A percentile compares a stretch with the other conserved stretches of the same genome.
These are phyloP conservation scores for Lavandula angustifolia DNA, from an alignment of 257 asterid species.

Conservation along the genomic window DNA sequence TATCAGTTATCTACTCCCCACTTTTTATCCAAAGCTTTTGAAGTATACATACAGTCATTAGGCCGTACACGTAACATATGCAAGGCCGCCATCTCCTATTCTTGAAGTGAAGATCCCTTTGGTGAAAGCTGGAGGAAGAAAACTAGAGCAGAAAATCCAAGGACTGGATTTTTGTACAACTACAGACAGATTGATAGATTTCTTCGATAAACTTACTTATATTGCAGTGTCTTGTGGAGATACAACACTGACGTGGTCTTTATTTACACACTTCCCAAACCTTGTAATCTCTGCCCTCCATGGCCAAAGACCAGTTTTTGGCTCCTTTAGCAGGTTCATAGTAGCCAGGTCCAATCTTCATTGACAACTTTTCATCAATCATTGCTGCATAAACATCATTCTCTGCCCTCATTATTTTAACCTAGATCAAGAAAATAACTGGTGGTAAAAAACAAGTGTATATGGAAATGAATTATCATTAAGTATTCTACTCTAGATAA, in stretches of 20 bases:
- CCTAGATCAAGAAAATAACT: conserved; percentile 39
- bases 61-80: neutral
- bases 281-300: conserved; percentile 75
- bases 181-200: conserved; percentile 6
- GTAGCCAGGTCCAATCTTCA: conserved; percentile 95
- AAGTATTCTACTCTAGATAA: neutral
- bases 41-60: conserved; percentile 28
- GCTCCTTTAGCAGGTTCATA: conserved; percentile 60
- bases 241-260: neutral
- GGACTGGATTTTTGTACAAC: neutral
- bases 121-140: conserved; percentile 6
- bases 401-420: conserved; percentile 74
- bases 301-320: conserved; percentile 61
- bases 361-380: conserved; percentile 68
- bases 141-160: conserved; percentile 12
- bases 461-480: neutral
- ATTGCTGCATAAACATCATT: conserved; percentile 90
- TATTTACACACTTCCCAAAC: conserved; percentile 64
- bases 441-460: conserved; percentile 3
- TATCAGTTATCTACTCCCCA: neutral
- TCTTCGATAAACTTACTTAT: conserved; percentile 4
- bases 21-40: conserved; percentile 6
- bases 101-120: conserved; percentile 9
- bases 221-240: neutral
- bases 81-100: conserved; percentile 20